Evolutionary conservation across 371 early-diverging fungal species (phyloP).

Genomic region (Rhizopus sp.): DNA sequence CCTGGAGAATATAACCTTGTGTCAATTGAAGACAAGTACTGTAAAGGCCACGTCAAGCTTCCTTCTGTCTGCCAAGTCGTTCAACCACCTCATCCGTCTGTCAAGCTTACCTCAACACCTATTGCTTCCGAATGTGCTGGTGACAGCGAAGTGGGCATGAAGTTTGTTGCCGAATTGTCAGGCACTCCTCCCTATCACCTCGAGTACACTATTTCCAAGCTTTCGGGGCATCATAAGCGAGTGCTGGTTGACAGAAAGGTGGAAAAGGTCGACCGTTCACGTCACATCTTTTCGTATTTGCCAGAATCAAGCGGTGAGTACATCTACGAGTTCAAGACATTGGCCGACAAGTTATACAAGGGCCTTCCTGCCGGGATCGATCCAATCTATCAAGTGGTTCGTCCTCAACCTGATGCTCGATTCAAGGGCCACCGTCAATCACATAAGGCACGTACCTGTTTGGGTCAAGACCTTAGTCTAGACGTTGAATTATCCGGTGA

Average conservation of each 20-base stretch:
- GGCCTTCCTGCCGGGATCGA: constrained; percentile 27
- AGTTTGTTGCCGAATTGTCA: constrained; percentile 40
- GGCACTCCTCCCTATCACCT: constrained; percentile 46
- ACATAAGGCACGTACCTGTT: constrained; percentile 37
- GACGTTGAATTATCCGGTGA: constrained; percentile 45
- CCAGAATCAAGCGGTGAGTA: constrained; percentile 49
- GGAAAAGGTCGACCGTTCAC: constrained; percentile 37
- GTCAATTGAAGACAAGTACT: constrained; percentile 36
- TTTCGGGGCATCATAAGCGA: constrained; percentile 24
- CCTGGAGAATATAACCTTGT: constrained; percentile 48
- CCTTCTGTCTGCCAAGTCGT: constrained; percentile 47
- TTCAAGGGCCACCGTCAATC: constrained; percentile 22
- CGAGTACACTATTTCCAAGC: constrained; percentile 39
- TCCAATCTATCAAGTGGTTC: constrained; percentile 43
- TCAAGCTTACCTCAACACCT: constrained; percentile 34
- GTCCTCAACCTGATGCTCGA: constrained; percentile 55
- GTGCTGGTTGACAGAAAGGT: constrained; percentile 28
- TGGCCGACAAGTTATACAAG: constrained; percentile 49
- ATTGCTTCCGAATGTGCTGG: constrained; percentile 52
- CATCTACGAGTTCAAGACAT: constrained; percentile 39
- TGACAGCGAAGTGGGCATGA: constrained; percentile 51
- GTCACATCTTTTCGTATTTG: constrained; percentile 43
- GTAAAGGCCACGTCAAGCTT: constrained; percentile 41
- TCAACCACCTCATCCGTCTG: constrained; percentile 43
- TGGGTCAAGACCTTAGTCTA: constrained; percentile 39